Evolutionary conservation across 208 protist species (phyloP).

Genomic region (Trypanosoma theileri): DNA sequence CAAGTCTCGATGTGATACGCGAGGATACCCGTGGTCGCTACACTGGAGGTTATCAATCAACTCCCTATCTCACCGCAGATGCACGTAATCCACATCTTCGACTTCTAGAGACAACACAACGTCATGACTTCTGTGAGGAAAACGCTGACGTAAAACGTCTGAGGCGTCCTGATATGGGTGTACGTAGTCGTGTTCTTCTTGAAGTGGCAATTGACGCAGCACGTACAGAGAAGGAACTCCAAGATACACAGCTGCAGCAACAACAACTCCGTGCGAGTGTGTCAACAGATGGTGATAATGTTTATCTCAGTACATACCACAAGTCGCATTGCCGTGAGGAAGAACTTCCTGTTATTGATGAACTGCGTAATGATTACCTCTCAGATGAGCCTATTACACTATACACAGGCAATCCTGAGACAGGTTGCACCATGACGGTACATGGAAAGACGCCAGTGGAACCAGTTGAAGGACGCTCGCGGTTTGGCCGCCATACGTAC

Average conservation of each 20-base stretch:
- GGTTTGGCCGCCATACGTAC: slow-evolving; percentile 80
- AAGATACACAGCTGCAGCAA: slow-evolving; percentile 21
- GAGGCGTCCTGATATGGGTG: slow-evolving; percentile 59
- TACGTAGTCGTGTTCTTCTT: slow-evolving; percentile 64
- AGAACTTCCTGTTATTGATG: slow-evolving; percentile 54
- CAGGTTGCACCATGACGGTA: slow-evolving; percentile 80
- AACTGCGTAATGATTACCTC: slow-evolving; percentile 66
- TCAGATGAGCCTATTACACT: slow-evolving; percentile 82
- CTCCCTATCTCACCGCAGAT: slow-evolving; percentile 72
- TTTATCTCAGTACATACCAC: slow-evolving; percentile 31
- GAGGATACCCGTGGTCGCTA: slow-evolving; percentile 45
- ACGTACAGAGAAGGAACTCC: slow-evolving; percentile 36
- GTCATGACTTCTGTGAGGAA: slow-evolving; percentile 58
- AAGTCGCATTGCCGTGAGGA: slow-evolving; percentile 35
- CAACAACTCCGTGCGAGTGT: slow-evolving; percentile 15
- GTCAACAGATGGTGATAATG: slow-evolving; percentile 8
- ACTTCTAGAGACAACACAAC: slow-evolving; percentile 64
- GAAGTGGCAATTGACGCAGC: slow-evolving; percentile 56
- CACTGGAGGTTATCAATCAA: slow-evolving; percentile 68
- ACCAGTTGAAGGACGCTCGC: slow-evolving; percentile 38
- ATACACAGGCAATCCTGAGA: slow-evolving; percentile 82
- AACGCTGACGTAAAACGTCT: slow-evolving; percentile 56
- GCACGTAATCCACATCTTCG: slow-evolving; percentile 45
- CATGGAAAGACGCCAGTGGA: slow-evolving; percentile 84
- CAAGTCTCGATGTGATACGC: slow-evolving; percentile 66